phyloP scores from a whole-genome alignment of 306 rosid species.

The Luffa acutangula region DNA sequence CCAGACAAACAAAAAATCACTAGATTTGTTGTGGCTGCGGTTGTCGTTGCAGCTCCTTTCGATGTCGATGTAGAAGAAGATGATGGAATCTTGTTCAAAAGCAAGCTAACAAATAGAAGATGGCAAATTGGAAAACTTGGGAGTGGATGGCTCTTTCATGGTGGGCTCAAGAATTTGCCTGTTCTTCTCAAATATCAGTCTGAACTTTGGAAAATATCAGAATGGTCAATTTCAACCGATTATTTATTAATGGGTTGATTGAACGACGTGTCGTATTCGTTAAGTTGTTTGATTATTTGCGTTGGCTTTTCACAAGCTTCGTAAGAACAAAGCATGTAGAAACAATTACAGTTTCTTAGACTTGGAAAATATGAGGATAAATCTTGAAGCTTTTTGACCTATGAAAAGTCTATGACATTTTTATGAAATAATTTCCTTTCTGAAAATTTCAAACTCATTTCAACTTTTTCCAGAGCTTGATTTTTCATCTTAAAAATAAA shows the following conservation, averaged over 20 bases:
- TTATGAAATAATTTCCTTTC: background rate
- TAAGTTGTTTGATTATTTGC: background rate
- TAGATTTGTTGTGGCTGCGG: background rate
- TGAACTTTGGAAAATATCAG: background rate
- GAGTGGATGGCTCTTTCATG: conserved; percentile 6
- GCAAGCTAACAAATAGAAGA: background rate
- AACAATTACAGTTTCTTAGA: background rate
- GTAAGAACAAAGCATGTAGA: background rate
- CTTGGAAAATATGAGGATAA: background rate
- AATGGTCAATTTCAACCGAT: background rate
- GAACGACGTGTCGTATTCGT: conserved; percentile 10
- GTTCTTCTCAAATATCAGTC: background rate
- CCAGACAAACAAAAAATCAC: background rate
- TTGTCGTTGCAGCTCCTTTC: background rate
- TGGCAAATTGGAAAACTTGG: background rate
- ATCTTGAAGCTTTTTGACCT: background rate
- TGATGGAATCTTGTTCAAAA: background rate
- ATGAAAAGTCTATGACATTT: background rate
- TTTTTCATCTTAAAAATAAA: background rate
- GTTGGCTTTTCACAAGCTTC: background rate
- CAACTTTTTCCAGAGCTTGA: background rate
- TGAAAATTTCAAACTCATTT: background rate
- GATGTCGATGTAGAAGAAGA: background rate
- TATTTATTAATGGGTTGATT: background rate
- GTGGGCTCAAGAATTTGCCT: background rate